Evolutionary conservation across 2,329 filamentous ascomycete genomes (phyloP), one percentile per base, ranked within the genome.

Genomic region (Tothia fuscella): DNA sequence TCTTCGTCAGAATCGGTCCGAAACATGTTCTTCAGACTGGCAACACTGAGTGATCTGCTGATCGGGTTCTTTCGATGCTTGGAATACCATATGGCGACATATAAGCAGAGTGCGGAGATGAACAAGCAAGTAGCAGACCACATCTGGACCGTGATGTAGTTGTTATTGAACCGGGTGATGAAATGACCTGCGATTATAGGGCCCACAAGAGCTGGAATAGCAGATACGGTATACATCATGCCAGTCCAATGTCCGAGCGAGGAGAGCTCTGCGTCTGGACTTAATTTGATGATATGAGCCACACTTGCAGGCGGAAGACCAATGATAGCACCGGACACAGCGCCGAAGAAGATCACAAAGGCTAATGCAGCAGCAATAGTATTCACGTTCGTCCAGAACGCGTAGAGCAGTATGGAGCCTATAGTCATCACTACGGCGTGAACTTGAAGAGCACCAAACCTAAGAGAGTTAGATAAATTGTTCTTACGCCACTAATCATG

Each of bases 211-310:
- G 65, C 59, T n/a, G 62, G 63, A 1, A 63, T 49, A 2, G 65
- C 65, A 6, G 66, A 60, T 33, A 56, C 53, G 9, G 60, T 61
- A 55, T 70, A 71, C 67, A 70, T 68, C 66, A 70, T 69, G 31
- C 68, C 68, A 3, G 60, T 64, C 67, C 68, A 71, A 41, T 70
- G 67, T 12, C 68, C 68, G 6, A 71, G 61, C 42, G 62, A 64
- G 38, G 59, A 50, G 35, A 60, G 55, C 5, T 49, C 47, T 25
- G 53, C 41, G 31, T 35, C 43, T 50, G 45, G 28, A 50, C 45
- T 4, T 46, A 45, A 6, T 7, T 59, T 57, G 7, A 51, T 51
- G 19, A 54, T 46, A 6, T 49, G 52, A 25, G 65, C 64, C 28
- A 71, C 59, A 12, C 61, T 67, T 3, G 68, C 68, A 1, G 68